These are phyloP conservation scores for Aquilaria sinensis DNA, from an alignment of 345 rosid genomes.

Conservation along the genomic window DNA sequence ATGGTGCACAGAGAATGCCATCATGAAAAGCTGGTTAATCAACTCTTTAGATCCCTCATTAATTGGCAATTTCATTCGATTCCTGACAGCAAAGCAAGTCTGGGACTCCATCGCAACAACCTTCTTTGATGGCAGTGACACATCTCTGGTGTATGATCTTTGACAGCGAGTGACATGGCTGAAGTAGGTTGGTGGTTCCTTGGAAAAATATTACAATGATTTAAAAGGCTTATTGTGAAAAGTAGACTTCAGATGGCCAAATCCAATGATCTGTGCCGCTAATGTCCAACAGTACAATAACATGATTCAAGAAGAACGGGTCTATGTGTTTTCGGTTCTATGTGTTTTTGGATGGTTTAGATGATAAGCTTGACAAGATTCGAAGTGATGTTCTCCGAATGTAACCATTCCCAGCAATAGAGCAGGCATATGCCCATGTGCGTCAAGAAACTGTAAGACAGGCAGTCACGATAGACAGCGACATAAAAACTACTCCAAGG, in stretches of 20 bases:
- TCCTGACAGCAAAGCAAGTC: neutral
- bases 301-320: too few relatives aligned
- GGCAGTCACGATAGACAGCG: neutral
- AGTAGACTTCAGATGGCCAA: too few relatives aligned
- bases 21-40: neutral
- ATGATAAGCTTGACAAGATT: too few relatives aligned
- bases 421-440: neutral
- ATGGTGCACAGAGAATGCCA: neutral
- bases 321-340: too few relatives aligned
- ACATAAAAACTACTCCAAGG: neutral
- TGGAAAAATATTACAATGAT: neutral
- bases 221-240: too few relatives aligned
- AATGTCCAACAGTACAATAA: too few relatives aligned
- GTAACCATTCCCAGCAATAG: too few relatives aligned
- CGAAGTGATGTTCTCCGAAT: too few relatives aligned
- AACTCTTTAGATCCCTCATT: neutral
- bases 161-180: neutral
- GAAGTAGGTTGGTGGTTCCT: neutral
- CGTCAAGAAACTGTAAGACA: neutral
- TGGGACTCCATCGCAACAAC: neutral
- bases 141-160: neutral
- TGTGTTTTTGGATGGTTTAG: too few relatives aligned
- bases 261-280: too few relatives aligned
- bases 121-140: too few relatives aligned
- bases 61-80: neutral